A percentile compares a stretch with the other conserved stretches of the same genome.
Conservation (phyloP, 306 rosid genomes). For the Ziziphus jujuba region DNA sequence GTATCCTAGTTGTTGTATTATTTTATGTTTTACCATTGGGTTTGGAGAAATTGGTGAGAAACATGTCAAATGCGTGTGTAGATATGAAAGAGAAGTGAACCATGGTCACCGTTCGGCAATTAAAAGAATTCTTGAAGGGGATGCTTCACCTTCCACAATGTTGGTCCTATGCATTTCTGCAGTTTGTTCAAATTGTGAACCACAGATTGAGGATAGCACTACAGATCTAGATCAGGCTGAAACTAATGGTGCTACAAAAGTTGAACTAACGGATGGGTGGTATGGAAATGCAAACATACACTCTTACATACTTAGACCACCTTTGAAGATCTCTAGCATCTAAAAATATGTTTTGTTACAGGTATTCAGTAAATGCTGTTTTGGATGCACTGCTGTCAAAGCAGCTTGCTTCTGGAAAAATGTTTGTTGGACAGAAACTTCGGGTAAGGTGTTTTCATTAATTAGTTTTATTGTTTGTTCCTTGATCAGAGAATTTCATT, state of each 20-base stretch:
- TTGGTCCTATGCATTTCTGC: constrained; percentile 83
- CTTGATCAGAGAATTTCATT: constrained; percentile 10
- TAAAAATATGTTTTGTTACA: constrained; percentile 36
- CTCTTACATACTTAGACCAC: constrained; percentile 13
- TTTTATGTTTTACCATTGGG: constrained; percentile 19
- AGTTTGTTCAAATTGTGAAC: constrained; percentile 42
- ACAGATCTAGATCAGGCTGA: constrained; percentile 29
- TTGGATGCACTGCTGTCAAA: constrained; percentile 72
- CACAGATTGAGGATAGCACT: constrained; percentile 33
- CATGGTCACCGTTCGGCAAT: constrained; percentile 84
- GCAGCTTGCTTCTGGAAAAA: constrained; percentile 63
- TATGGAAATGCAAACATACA: constrained; percentile 28
- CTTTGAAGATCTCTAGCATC: constrained; percentile 27
- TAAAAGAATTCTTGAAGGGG: constrained; percentile 89
- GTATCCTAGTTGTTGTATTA: constrained; percentile 33
- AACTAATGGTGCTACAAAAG: constrained; percentile 38
- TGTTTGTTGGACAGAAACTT: constrained; percentile 90
- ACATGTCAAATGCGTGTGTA: constrained; percentile 25
- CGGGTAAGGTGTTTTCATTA: constrained; percentile 44
- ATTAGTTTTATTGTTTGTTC: constrained; percentile 11
- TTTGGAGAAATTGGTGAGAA: constrained; percentile 17
- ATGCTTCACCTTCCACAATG: constrained; percentile 72
- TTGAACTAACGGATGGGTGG: constrained; percentile 89
- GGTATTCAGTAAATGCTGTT: constrained; percentile 79
- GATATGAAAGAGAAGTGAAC: constrained; percentile 93